phyloP scores from a whole-genome alignment of 2,329 filamentous ascomycete species.

The Exophiala dermatitidis region DNA sequence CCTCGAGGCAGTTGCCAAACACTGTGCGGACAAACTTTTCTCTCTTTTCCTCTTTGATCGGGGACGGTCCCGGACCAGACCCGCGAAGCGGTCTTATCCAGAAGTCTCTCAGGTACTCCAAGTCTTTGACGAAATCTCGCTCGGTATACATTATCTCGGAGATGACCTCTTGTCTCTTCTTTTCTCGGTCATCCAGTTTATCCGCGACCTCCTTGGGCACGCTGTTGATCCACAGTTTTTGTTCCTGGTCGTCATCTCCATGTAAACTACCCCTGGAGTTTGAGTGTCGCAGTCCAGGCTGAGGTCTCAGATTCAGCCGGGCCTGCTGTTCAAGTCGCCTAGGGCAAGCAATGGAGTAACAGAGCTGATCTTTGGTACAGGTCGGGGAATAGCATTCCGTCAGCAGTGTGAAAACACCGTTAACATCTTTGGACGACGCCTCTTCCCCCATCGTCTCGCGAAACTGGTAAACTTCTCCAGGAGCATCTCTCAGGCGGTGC shows the following conservation, averaged over 20 bases:
- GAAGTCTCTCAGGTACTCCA: constrained; percentile 95
- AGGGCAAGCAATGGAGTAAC: constrained; percentile 96
- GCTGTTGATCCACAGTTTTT: constrained; percentile 98
- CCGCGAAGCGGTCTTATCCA: constrained; percentile 91
- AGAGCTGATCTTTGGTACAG: constrained; percentile 88
- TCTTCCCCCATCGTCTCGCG: constrained; percentile 80
- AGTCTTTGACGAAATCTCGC: constrained; percentile 95
- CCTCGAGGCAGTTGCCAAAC: constrained; percentile 93
- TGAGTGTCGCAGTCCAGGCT: constrained; percentile 71
- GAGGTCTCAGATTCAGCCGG: constrained; percentile 83
- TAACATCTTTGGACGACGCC: constrained; percentile 64
- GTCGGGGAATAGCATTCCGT: constrained; percentile 98
- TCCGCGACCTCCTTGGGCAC: constrained; percentile 93
- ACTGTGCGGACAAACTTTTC: constrained; percentile 91
- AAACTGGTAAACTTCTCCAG: constrained; percentile 93
- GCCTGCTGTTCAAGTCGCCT: constrained; percentile 91
- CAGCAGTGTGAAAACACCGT: constrained; percentile 91
- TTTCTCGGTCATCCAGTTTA: constrained; percentile 79
- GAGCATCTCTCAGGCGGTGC: constrained; percentile 88
- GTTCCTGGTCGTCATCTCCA: constrained; percentile 85
- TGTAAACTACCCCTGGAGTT: constrained; percentile 66
- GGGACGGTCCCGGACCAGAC: constrained; percentile 58
- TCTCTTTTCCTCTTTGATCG: constrained; percentile 77
- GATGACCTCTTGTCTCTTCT: constrained; percentile 96
- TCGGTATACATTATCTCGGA: constrained; percentile 99